A percentile compares a stretch with the other conserved stretches of the same genome.
Conservation (phyloP, 352 stramenopile genomes). For the Pythium pectinolyticum region DNA sequence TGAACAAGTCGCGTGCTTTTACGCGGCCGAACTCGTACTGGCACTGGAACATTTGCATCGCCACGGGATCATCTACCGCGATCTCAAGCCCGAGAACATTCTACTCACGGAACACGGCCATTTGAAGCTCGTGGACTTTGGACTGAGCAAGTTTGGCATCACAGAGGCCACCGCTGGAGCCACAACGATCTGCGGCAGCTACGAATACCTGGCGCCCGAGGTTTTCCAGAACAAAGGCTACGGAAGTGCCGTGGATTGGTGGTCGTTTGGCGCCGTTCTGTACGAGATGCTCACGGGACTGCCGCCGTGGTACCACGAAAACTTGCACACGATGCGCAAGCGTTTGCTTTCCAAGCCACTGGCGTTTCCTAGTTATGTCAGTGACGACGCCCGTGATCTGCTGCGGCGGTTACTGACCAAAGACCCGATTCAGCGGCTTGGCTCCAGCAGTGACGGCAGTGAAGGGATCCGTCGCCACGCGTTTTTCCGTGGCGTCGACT, state of each 20-base stretch:
- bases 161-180: conserved; percentile 60
- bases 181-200: conserved; percentile 72
- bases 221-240: conserved; percentile 66
- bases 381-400: conserved; percentile 47
- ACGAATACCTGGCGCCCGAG: conserved; percentile 80
- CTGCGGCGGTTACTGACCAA: conserved; percentile 47
- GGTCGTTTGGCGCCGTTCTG: conserved; percentile 70
- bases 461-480: conserved; percentile 55
- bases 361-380: conserved; percentile 54
- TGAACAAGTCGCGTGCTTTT: conserved; percentile 63
- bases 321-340: conserved; percentile 48
- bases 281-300: conserved; percentile 81
- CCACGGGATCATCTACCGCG: conserved; percentile 80
- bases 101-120: conserved; percentile 65
- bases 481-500: conserved; percentile 71
- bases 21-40: conserved; percentile 67
- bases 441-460: conserved; percentile 47
- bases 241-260: conserved; percentile 80
- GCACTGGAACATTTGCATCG: conserved; percentile 82
- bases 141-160: conserved; percentile 82
- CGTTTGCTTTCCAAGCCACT: conserved; percentile 56
- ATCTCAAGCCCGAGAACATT: conserved; percentile 83
- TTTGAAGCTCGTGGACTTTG: conserved; percentile 82
- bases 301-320: conserved; percentile 75
- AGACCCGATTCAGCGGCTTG: conserved; percentile 52